Evolutionary conservation across 768 basidiomycete species (phyloP).

Genomic region (Cyclocybe aegerita): DNA sequence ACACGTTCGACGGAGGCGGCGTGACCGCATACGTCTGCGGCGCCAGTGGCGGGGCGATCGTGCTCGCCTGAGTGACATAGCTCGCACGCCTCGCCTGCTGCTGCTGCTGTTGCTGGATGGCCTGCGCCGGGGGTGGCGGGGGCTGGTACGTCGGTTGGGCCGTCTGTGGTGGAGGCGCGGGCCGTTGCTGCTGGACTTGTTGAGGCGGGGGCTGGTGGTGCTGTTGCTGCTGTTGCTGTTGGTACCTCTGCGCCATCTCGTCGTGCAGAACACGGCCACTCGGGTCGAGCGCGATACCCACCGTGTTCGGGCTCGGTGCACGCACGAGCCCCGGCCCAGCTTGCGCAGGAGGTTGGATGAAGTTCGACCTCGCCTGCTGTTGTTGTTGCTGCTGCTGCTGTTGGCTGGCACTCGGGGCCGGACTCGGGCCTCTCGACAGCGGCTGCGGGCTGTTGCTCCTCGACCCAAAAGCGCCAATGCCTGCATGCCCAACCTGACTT

Average conservation of each 20-base stretch:
- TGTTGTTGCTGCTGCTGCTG: conserved; percentile 16
- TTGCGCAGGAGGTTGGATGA: conserved; percentile 39
- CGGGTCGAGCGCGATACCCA: conserved; percentile 82
- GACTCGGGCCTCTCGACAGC: conserved; percentile 54
- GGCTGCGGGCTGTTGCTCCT: conserved; percentile 65
- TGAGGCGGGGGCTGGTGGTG: conserved; percentile 39
- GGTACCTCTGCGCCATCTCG: conserved; percentile 65
- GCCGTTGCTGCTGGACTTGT: conserved; percentile 26
- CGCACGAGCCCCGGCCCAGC: conserved; percentile 35
- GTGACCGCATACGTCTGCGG: conserved; percentile 35
- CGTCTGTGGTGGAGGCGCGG: conserved; percentile 26
- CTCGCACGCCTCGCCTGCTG: conserved; percentile 34
- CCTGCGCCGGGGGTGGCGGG: conserved; percentile 21
- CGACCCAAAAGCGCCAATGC: conserved; percentile 77
- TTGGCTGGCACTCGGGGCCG: conserved; percentile 30
- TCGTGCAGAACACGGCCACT: conserved; percentile 81
- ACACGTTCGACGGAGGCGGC: conserved; percentile 37
- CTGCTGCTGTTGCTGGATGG: conserved; percentile 27
- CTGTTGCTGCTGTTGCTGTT: conserved; percentile 41
- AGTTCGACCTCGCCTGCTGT: conserved; percentile 28
- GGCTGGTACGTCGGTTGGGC: conserved; percentile 27
- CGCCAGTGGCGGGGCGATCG: conserved; percentile 25
- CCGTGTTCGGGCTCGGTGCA: conserved; percentile 72
- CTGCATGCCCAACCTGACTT: conserved; percentile 70
- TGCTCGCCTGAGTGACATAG: conserved; percentile 26